Base-by-base conservation (phyloP, 345 rosid species). In the Euphorbia lathyris region DNA sequence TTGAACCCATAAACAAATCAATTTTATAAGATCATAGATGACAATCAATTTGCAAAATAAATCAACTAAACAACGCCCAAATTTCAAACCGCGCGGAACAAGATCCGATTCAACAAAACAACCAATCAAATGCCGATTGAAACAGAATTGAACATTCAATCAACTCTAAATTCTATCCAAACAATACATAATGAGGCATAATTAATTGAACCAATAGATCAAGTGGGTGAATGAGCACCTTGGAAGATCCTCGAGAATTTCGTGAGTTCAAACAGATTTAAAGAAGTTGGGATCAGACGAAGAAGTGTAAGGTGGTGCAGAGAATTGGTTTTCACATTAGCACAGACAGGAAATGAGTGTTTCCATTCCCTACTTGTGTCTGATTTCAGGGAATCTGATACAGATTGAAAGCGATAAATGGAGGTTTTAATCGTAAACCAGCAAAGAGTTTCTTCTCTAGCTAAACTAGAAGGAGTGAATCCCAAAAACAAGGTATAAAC, bases 181-280 rank as follows among this genome's bases (percentile, higher is more conserved):
- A n/a, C n/a, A n/a, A n/a, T n/a, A n/a, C n/a, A n/a, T n/a, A n/a
- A n/a, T n/a, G n/a, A n/a, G n/a, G n/a, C n/a, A n/a, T n/a, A n/a
- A n/a, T n/a, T n/a, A n/a, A 63, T 22, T 40, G 67, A 63, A 63
- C 5, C 67, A 63, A 63, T 63, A 62, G 48, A 62, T 62, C 65
- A 8, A 62, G 29, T 36, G 65, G n/a, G 27, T 19, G 29, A 62
- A 26, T 3, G 9, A 1, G 27, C 11, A 63, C 67, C 67, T 63
- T 63, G 32, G 42, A 63, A 8, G 67, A 63, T 63, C 51, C 51
- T 63, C 25, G 11, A 40, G 51, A 63, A 29, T 38, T 13, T 1
- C 12, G 27, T n/a, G n/a, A n/a, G n/a, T n/a, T n/a, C n/a, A n/a
- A n/a, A n/a, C n/a, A n/a, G n/a, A 13, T 23, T 42, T 22, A 20